A percentile compares a stretch with the other conserved stretches of the same genome.
These are phyloP conservation scores for Ganoderma meredithae DNA, from an alignment of 1,284 basidiomycete species.

Conservation along the genomic window DNA sequence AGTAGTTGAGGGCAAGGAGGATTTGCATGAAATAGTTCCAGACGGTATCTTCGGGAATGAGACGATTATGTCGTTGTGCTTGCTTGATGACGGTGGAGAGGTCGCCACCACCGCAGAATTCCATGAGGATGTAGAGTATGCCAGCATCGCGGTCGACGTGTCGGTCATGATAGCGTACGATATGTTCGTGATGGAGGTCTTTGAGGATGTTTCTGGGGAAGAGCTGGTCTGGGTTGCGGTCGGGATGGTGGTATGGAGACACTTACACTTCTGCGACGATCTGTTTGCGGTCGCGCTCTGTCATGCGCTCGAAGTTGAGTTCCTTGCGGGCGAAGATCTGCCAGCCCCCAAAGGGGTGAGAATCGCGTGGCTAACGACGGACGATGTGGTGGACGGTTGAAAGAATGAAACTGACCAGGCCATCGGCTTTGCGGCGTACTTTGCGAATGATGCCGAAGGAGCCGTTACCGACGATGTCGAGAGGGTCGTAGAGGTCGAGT, in stretches of 20 bases:
- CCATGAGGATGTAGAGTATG: conserved; percentile 95
- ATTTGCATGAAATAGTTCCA: conserved; percentile 98
- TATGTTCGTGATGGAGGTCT: conserved; percentile 92
- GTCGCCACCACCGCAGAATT: conserved; percentile 96
- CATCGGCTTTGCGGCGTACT: conserved; percentile 87
- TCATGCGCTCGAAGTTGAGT: conserved; percentile 95
- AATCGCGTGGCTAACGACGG: conserved; percentile 40
- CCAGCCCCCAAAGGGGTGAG: conserved; percentile 11
- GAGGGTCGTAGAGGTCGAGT: conserved; percentile 83
- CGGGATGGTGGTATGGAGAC: neutral
- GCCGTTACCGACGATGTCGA: conserved; percentile 96
- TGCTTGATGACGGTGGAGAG: conserved; percentile 87
- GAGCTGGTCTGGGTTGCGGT: conserved; percentile 17
- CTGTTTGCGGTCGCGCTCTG: conserved; percentile 90
- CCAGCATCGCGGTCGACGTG: conserved; percentile 91
- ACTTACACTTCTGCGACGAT: conserved; percentile 98
- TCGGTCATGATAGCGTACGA: conserved; percentile 93
- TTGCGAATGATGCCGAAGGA: conserved; percentile 97
- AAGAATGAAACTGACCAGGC: conserved; percentile 71
- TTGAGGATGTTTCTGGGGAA: conserved; percentile 89
- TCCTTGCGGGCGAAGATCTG: conserved; percentile 93
- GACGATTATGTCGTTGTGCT: conserved; percentile 68
- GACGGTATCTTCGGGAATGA: conserved; percentile 89
- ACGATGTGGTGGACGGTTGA: conserved; percentile 40
- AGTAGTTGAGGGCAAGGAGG: conserved; percentile 88